Conservation (phyloP, 1,284 basidiomycete genomes). For the Termitomyces sp. region DNA sequence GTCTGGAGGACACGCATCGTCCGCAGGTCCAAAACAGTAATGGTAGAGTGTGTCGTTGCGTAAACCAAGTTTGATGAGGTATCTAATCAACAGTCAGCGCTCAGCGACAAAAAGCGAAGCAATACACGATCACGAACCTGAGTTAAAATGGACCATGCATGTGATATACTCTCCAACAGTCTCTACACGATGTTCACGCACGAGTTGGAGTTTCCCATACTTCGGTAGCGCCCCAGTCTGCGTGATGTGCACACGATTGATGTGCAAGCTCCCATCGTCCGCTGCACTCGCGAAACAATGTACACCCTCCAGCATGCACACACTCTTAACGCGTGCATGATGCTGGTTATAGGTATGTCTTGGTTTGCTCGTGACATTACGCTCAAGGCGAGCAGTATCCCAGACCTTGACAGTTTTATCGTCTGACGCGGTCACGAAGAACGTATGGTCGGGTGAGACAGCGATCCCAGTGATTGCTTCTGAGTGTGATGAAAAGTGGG, state of each 20-base stretch:
- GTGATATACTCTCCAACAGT: constrained; percentile 72
- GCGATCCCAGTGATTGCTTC: constrained; percentile 77
- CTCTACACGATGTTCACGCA: constrained; percentile 70
- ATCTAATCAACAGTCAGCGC: too few species aligned
- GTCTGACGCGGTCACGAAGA: constrained; percentile 70
- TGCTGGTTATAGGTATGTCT: constrained; percentile 75
- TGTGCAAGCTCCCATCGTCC: constrained; percentile 80
- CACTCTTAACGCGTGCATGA: constrained; percentile 72
- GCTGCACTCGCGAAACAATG: constrained; percentile 88
- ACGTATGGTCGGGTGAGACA: constrained; percentile 90
- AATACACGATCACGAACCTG: constrained; percentile 42
- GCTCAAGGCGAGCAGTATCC: constrained; percentile 47
- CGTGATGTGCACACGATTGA: constrained; percentile 75
- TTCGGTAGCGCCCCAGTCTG: constrained; percentile 65
- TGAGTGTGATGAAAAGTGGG: constrained; percentile 82
- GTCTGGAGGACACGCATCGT: constrained; percentile 76
- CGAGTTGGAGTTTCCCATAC: constrained; percentile 72
- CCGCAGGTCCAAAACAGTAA: constrained; percentile 81
- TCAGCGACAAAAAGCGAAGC: neutral
- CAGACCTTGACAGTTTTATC: constrained; percentile 36
- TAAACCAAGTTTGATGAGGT: constrained; percentile 73
- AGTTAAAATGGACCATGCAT: constrained; percentile 71
- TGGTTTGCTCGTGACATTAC: constrained; percentile 67
- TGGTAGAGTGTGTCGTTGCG: constrained; percentile 76
- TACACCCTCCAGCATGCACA: constrained; percentile 78